These are phyloP conservation scores for Pseudogymnoascus sp. DNA, from an alignment of 2,329 filamentous ascomycete species.

Conservation along the genomic window DNA sequence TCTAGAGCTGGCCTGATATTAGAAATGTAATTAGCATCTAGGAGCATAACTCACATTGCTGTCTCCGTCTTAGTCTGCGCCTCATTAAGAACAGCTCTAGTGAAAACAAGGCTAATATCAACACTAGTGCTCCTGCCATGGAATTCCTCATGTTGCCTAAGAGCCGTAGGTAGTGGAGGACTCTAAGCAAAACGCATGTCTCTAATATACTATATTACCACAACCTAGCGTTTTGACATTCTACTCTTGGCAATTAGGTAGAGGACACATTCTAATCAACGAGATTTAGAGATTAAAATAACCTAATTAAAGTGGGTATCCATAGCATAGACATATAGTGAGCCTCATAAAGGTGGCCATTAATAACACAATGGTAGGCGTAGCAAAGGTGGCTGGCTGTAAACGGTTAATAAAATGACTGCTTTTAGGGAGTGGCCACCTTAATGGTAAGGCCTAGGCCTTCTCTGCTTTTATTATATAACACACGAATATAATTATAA, in stretches of 20 bases:
- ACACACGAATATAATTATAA: not conserved
- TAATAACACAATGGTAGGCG: not conserved
- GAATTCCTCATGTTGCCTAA: slow-evolving; percentile 13
- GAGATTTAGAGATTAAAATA: not conserved
- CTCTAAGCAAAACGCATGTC: slow-evolving; percentile 10
- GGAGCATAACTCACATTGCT: slow-evolving; percentile 2
- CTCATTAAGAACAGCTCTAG: slow-evolving; percentile 1
- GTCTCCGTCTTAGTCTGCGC: not conserved
- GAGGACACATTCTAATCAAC: not conserved
- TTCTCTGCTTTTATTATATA: not conserved
- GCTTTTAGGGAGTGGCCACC: not conserved
- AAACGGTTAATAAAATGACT: not conserved
- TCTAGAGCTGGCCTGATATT: slow-evolving; percentile 1
- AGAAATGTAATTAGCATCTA: not conserved
- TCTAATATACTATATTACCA: not conserved
- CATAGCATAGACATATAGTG: not conserved
- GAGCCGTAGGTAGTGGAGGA: not conserved
- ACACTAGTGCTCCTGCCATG: slow-evolving; percentile 10
- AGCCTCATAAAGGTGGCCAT: not conserved
- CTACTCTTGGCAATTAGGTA: not conserved
- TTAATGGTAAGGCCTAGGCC: not conserved
- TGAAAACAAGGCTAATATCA: slow-evolving; percentile 12
- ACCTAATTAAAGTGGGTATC: not conserved
- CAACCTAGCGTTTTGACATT: not conserved
- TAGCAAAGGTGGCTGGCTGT: not conserved